phyloP scores from a whole-genome alignment of 2,329 filamentous ascomycete genomes.

The Ophiognomonia clavigignenti-juglandacearum region DNA sequence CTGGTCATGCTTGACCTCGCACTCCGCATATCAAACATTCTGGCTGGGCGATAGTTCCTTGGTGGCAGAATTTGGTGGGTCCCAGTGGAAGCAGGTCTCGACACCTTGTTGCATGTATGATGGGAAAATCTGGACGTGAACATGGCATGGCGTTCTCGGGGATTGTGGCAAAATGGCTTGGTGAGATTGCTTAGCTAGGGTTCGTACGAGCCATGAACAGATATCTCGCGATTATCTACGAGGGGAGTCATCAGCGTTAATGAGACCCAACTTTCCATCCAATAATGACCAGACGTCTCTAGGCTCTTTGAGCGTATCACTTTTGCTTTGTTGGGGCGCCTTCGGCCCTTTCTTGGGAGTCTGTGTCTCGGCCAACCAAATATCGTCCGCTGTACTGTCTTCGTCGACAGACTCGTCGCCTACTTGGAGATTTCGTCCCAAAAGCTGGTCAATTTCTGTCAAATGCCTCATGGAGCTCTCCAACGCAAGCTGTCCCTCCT shows the following conservation, averaged over 20 bases:
- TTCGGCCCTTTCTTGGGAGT: constrained; percentile 21
- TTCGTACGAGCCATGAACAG: too few relatives aligned
- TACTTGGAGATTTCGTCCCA: constrained; percentile 32
- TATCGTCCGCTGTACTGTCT: constrained; percentile 20
- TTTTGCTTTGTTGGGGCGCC: constrained; percentile 19
- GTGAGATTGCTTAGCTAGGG: too few relatives aligned
- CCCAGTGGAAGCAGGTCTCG: not conserved
- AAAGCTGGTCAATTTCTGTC: constrained; percentile 42
- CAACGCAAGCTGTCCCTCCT: constrained; percentile 52
- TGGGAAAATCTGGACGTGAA: not conserved
- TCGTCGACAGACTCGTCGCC: constrained; percentile 17
- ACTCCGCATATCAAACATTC: constrained; percentile 71
- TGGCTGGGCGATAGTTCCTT: constrained; percentile 41
- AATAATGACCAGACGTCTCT: constrained; percentile 46
- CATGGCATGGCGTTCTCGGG: constrained; percentile 20
- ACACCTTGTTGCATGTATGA: not conserved
- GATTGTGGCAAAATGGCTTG: constrained; percentile 6
- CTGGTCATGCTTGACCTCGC: constrained; percentile 82
- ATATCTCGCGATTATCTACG: constrained; percentile 15
- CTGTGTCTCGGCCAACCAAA: constrained; percentile 33
- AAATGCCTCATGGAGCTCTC: constrained; percentile 47
- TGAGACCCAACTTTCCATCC: constrained; percentile 50
- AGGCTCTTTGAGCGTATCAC: constrained; percentile 21
- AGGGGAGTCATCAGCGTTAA: constrained; percentile 31
- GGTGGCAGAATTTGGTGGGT: not conserved